A percentile compares a stretch with the other conserved stretches of the same genome.
phyloP scores from a whole-genome alignment of 2,329 filamentous ascomycete genomes.

The Apiospora sp. region DNA sequence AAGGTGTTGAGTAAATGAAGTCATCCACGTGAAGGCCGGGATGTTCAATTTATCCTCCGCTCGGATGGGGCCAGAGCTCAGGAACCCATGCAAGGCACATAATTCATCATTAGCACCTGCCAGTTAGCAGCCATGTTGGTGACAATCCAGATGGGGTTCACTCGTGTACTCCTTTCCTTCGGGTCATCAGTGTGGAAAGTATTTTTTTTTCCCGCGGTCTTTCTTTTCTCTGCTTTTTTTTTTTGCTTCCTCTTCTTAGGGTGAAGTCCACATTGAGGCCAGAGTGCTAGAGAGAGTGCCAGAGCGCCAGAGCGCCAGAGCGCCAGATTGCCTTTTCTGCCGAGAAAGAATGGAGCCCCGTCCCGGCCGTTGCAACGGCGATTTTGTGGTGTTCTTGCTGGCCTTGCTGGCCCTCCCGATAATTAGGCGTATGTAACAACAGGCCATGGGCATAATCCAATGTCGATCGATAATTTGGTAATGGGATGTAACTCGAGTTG shows the following conservation, averaged over 20 bases:
- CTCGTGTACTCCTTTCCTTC: not conserved
- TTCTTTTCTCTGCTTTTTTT: not conserved
- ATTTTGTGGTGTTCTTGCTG: not conserved
- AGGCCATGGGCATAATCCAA: slow-evolving; percentile 9
- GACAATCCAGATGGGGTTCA: not conserved
- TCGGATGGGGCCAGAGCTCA: not conserved
- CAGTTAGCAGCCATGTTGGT: not conserved
- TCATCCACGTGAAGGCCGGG: not conserved
- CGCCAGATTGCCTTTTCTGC: not conserved
- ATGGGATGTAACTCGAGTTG: not conserved
- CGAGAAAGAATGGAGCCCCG: not conserved
- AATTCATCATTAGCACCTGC: not conserved
- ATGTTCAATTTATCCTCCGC: not conserved
- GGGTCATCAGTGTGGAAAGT: not conserved
- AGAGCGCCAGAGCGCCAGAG: too few relatives aligned
- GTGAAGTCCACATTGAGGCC: not conserved
- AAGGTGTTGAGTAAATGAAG: not conserved
- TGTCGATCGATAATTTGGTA: slow-evolving; percentile 14
- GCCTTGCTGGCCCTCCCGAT: not conserved
- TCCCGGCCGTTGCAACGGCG: not conserved
- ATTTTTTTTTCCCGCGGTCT: not conserved
- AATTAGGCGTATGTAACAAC: not conserved
- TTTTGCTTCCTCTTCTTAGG: not conserved
- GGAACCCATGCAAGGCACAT: not conserved
- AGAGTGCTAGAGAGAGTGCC: not conserved